phyloP scores from a whole-genome alignment of 2,329 filamentous ascomycete genomes.

The Colletotrichum higginsianum region DNA sequence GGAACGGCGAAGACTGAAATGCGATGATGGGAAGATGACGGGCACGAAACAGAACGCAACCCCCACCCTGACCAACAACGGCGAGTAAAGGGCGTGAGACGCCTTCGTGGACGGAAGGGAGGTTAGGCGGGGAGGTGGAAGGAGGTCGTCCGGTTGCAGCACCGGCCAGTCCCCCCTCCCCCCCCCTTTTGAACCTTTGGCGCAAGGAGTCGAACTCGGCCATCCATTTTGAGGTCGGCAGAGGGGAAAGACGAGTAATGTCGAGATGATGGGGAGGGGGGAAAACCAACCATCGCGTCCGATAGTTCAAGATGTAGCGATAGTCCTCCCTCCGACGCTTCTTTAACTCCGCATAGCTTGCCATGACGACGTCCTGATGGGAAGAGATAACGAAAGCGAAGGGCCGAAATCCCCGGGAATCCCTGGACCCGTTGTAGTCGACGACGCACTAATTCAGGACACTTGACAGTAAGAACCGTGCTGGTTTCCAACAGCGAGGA shows the following conservation, averaged over 20 bases:
- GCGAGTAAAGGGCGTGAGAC: not conserved
- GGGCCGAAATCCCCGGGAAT: conserved; percentile 1
- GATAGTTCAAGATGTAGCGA: conserved; percentile 82
- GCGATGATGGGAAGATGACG: conserved; percentile 28
- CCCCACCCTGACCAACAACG: not conserved
- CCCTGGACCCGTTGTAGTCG: not conserved
- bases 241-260: not conserved
- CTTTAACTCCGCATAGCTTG: conserved; percentile 62
- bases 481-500: not conserved
- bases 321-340: conserved; percentile 80
- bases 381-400: conserved; percentile 12
- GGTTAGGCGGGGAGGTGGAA: not conserved
- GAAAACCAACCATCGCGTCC: conserved; percentile 81
- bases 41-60: not conserved
- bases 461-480: not conserved
- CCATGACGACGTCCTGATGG: conserved; percentile 19
- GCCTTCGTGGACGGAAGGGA: not conserved
- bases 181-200: conserved; percentile 21
- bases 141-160: conserved; percentile 19
- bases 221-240: conserved; percentile 14
- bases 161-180: not conserved
- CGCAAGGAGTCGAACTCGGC: conserved; percentile 9
- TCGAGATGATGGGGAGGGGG: not conserved
- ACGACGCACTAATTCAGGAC: not conserved
- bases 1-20: conserved; percentile 25